Base-by-base conservation (phyloP, 129 eudicot genomes). In the Arctium lappa region DNA sequence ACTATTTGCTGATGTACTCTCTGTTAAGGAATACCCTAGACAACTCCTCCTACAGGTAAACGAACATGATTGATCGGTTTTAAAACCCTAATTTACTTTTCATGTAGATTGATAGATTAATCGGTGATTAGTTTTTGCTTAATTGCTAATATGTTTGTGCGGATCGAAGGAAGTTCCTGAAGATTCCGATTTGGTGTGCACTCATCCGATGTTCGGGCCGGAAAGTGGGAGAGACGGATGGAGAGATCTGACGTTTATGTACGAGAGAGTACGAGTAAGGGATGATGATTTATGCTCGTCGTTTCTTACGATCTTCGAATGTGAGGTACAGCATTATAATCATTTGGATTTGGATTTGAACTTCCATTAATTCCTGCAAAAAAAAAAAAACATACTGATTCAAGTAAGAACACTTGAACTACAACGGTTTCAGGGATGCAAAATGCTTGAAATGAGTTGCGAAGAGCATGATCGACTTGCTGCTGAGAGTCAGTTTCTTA, bases 191-290 rank as follows among this genome's bases (percentile, higher is more conserved):
- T 27, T 92, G 88, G 88, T 92, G 38, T 92, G 97, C 88, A 92
- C 94, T 18, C 97, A 92, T 76, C 97, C 97, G 9, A 92, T 92
- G 97, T 92, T 92, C 40, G 97, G 97, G 29, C 94, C 97, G 11
- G 91, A 90, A 77, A 92, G 97, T 48, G 97, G 94, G 46, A 88
- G 82, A 82, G 75, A 87, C n/a, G 91, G 97, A 46, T 92, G 97
- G 97, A 84, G 78, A 44, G 89, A 78, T 78, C 81, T 92, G 16
- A 74, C 70, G 8, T 92, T 92, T 68, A 82, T 92, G 89, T 92
- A 85, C 15, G 97, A 92, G 12, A 90, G 75, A 79, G 92, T 87
- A 32, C 88, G 97, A 63, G 89, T 90, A 37, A 87, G 80, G 65
- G 80, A 92, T 72, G 91, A 92, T 80, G 84, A 22, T 75, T 44